A percentile compares a stretch with the other conserved stretches of the same genome.
phyloP scores from a whole-genome alignment of 768 basidiomycete species.

The Suillus occidentalis region DNA sequence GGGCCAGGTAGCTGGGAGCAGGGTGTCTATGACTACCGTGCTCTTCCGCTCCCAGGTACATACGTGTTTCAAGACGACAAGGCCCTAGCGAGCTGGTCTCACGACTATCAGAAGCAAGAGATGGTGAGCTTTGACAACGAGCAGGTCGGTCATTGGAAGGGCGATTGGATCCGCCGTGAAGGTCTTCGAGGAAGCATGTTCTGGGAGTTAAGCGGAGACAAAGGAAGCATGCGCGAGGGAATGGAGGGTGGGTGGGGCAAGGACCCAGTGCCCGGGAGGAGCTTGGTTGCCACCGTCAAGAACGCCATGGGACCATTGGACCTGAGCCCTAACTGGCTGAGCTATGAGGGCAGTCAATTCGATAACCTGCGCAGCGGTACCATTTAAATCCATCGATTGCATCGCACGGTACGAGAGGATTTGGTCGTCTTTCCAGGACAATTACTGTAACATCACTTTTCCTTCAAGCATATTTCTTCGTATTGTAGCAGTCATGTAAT shows the following conservation, averaged over 20 bases:
- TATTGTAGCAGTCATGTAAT: neutral
- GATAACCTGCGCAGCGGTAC: conserved; percentile 79
- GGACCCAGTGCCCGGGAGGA: conserved; percentile 65
- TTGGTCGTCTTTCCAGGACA: conserved; percentile 6
- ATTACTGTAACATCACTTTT: conserved; percentile 4
- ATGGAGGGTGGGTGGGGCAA: conserved; percentile 79
- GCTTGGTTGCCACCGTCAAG: conserved; percentile 74
- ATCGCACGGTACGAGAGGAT: neutral
- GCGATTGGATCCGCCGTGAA: conserved; percentile 73
- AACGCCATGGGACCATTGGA: conserved; percentile 79
- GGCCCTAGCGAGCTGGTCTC: conserved; percentile 78
- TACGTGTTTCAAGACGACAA: conserved; percentile 64
- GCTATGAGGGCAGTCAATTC: conserved; percentile 73
- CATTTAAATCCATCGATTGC: conserved; percentile 20
- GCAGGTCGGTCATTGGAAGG: conserved; percentile 68
- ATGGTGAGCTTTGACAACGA: conserved; percentile 84
- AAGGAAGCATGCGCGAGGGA: conserved; percentile 61
- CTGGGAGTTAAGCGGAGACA: conserved; percentile 92
- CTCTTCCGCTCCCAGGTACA: conserved; percentile 75
- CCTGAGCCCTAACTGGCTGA: conserved; percentile 75
- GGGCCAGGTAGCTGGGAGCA: conserved; percentile 91
- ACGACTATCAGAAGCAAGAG: conserved; percentile 71
- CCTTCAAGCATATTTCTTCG: neutral
- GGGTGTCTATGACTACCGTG: conserved; percentile 92
- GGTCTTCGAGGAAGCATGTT: conserved; percentile 92